These are phyloP conservation scores for Myrica gale DNA, from an alignment of 306 rosid genomes.

Conservation along the genomic window DNA sequence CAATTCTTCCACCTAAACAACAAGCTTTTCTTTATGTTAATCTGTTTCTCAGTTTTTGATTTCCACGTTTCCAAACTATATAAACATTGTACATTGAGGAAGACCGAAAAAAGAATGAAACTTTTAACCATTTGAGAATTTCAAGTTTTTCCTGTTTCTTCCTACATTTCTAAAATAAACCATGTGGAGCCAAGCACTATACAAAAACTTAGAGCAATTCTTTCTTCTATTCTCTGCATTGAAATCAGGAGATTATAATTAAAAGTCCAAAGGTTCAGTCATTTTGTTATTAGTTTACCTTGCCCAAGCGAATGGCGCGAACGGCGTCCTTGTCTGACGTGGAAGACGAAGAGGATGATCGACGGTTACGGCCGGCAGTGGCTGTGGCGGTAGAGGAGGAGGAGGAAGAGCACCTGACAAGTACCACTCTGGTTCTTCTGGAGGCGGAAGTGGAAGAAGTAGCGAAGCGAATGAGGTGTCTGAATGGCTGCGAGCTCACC, in stretches of 20 bases:
- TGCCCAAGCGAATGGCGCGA: constrained; percentile 84
- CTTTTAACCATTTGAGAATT: no score
- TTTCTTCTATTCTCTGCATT: background rate
- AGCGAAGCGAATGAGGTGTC: constrained; percentile 43
- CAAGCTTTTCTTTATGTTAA: constrained; percentile 1
- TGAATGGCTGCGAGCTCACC: constrained; percentile 50
- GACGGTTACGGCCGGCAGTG: constrained; percentile 58
- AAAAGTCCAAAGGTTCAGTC: background rate
- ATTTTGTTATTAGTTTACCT: constrained; percentile 37
- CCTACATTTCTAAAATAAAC: background rate
- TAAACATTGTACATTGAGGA: no score
- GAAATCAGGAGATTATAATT: background rate
- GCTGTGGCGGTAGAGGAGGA: constrained; percentile 39
- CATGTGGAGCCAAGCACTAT: background rate
- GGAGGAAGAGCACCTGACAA: constrained; percentile 50
- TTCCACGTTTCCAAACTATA: background rate
- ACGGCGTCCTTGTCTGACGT: constrained; percentile 77
- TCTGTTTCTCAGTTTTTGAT: background rate
- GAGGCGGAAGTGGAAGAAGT: constrained; percentile 33
- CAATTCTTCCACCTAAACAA: constrained; percentile 71
- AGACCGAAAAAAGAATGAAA: background rate
- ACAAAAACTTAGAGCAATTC: background rate
- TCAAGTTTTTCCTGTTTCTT: background rate
- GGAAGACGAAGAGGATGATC: constrained; percentile 51
- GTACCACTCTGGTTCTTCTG: constrained; percentile 33